Evolutionary conservation across 805 yeast genomes (phyloP).

Genomic region (Saccharomycopsis selenospora): DNA sequence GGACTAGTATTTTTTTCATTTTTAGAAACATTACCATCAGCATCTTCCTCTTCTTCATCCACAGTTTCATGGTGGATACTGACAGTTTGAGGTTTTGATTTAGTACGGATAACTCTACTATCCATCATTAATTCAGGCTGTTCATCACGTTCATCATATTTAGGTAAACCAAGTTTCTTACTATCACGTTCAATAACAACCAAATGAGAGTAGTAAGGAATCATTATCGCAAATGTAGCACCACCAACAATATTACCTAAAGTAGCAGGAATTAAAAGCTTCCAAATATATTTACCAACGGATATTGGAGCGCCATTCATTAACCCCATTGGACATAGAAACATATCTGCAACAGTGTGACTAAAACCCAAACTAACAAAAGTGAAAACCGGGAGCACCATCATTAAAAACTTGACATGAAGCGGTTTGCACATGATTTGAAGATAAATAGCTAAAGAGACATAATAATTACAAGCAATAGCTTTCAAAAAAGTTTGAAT

Average conservation of each 20-base stretch:
- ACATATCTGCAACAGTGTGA: slow-evolving; percentile 82
- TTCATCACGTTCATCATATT: slow-evolving; percentile 67
- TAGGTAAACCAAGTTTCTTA: slow-evolving; percentile 52
- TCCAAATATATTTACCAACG: slow-evolving; percentile 66
- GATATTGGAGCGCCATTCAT: slow-evolving; percentile 53
- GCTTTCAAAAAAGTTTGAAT: slow-evolving; percentile 61
- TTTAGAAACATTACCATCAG: background rate
- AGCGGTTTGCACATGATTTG: slow-evolving; percentile 74
- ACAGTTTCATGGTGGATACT: background rate
- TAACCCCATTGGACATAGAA: slow-evolving; percentile 54
- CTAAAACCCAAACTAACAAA: slow-evolving; percentile 75
- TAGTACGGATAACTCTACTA: slow-evolving; percentile 63
- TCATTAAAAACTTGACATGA: slow-evolving; percentile 62
- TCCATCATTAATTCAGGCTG: slow-evolving; percentile 74
- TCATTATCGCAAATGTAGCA: slow-evolving; percentile 47
- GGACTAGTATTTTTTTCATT: background rate
- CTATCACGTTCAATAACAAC: slow-evolving; percentile 68
- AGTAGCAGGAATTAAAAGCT: slow-evolving; percentile 58
- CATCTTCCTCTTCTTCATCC: background rate
- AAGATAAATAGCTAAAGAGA: slow-evolving; percentile 65
- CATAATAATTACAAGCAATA: slow-evolving; percentile 72
- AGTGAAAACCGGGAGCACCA: slow-evolving; percentile 64
- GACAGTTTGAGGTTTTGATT: slow-evolving; percentile 20
- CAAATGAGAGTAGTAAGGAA: slow-evolving; percentile 71
- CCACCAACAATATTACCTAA: slow-evolving; percentile 83